Percentiles rank a stretch among this genome's conserved stretches.
Conservation (phyloP, 768 basidiomycete genomes). For the Dictyophora rubrovolvata region DNA sequence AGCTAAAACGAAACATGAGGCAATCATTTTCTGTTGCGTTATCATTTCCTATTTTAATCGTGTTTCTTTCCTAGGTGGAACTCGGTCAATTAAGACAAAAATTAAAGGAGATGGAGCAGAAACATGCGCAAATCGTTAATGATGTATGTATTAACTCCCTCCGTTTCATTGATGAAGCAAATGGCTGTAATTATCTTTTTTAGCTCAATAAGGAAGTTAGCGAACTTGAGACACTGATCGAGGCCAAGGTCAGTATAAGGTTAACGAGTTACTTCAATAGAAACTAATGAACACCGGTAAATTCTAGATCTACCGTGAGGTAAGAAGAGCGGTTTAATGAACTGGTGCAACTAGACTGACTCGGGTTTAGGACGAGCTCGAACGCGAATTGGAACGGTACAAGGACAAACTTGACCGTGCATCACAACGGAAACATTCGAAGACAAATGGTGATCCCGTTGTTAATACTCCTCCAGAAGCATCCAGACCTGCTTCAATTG, state of each 20-base stretch:
- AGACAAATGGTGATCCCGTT: constrained; percentile 31
- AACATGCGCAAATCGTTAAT: constrained; percentile 42
- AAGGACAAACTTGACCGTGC: constrained; percentile 56
- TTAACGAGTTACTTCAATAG: not conserved
- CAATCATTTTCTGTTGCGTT: constrained; percentile 17
- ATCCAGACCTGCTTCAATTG: not conserved
- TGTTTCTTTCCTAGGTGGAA: constrained; percentile 4
- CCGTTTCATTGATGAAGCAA: not conserved
- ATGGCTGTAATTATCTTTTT: constrained; percentile 2
- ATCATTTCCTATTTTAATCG: constrained; percentile 2
- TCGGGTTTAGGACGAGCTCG: constrained; percentile 64
- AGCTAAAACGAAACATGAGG: constrained; percentile 45
- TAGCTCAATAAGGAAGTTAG: constrained; percentile 88
- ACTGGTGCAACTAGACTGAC: not conserved
- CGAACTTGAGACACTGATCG: constrained; percentile 87
- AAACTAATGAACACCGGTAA: not conserved
- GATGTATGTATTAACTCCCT: constrained; percentile 36
- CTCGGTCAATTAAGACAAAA: constrained; percentile 13
- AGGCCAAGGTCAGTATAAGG: constrained; percentile 62
- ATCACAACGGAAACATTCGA: constrained; percentile 47
- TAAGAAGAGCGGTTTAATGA: constrained; percentile 20
- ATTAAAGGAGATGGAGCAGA: constrained; percentile 16
- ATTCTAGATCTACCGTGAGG: constrained; percentile 73
- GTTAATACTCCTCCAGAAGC: not conserved
- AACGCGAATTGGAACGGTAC: constrained; percentile 68